phyloP scores from a whole-genome alignment of 2,329 filamentous ascomycete genomes.

The Huntiella savannae region DNA sequence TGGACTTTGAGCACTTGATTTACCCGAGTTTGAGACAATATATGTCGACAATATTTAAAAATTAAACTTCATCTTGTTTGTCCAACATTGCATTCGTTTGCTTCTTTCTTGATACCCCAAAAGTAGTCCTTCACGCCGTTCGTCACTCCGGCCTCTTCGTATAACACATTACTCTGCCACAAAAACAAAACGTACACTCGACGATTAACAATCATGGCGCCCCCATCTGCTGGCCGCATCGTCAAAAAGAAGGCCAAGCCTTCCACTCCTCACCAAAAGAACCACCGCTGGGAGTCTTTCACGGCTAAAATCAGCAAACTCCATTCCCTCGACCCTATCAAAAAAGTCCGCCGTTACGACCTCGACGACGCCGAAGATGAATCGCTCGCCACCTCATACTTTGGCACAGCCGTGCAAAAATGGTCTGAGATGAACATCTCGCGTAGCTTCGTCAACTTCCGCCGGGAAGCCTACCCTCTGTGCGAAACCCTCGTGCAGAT shows the following conservation, averaged over 20 bases:
- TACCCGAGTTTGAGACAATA: no score
- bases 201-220: constrained; percentile 27
- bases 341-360: constrained; percentile 68
- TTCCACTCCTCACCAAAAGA: constrained; percentile 56
- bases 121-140: no score
- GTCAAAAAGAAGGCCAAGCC: constrained; percentile 51
- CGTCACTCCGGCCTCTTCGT: not conserved
- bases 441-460: constrained; percentile 59
- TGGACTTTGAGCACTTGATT: no score
- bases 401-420: constrained; percentile 62
- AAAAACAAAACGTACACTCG: not conserved
- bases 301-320: constrained; percentile 76
- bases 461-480: constrained; percentile 52
- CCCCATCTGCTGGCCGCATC: constrained; percentile 45
- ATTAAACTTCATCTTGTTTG: not conserved
- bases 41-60: not conserved
- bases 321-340: constrained; percentile 76
- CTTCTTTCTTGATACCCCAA: constrained; percentile 1
- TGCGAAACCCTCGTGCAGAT: constrained; percentile 86
- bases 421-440: constrained; percentile 89
- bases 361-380: constrained; percentile 56
- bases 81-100: not conserved
- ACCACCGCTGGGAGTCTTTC: constrained; percentile 83
- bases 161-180: not conserved
- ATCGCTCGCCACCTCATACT: constrained; percentile 65